Evolutionary conservation across 805 yeast species (phyloP), one percentile per base, ranked within the genome.

Genomic region (Saccharomycopsis vini): DNA sequence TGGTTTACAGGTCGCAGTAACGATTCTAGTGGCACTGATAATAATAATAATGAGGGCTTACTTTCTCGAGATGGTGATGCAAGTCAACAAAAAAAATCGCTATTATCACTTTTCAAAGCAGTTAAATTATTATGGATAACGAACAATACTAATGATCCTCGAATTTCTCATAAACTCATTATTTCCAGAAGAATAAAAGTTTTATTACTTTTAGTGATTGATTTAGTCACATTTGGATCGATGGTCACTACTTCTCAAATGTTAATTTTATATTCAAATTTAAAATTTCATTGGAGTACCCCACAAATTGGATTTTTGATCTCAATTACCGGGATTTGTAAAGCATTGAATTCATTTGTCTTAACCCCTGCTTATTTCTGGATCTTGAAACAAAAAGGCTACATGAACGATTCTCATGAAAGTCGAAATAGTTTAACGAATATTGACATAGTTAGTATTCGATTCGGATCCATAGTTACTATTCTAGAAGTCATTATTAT

Each of bases 261-360:
- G 1, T 44, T 71, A 20, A 58, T 77, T 1, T 56, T 81, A 15
- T 81, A 72, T 52, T 73, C 78, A 0, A 69, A 78, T 3, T 75
- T 64, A 52, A 56, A 54, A 31, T 80, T 72, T 56, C 49, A 65
- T 24, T 78, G 88, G 81, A 58, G 57, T 10, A 67, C 81, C 18
- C 68, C 63, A 3, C 69, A 69, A 28, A 56, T 81, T 39, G 83
- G 87, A 4, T 68, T 70, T 42, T 71, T 72, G 40, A 59, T 81
- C 5, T 26, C 40, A 16, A 4, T 15, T 13, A 38, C 66, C 1
- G 53, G 67, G 3, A 58, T 36, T 7, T 10, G 30, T 16, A 36
- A 23, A 16, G 40, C 36, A 7, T 21, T 35, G 15, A 24, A 20
- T n/a, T 26, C 40, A 10, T 42, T 42, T 35, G 33, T 42, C 16